Evolutionary conservation across 192 early-diverging fungal genomes (phyloP).

Genomic region (Hyaloraphidium curvatum): DNA sequence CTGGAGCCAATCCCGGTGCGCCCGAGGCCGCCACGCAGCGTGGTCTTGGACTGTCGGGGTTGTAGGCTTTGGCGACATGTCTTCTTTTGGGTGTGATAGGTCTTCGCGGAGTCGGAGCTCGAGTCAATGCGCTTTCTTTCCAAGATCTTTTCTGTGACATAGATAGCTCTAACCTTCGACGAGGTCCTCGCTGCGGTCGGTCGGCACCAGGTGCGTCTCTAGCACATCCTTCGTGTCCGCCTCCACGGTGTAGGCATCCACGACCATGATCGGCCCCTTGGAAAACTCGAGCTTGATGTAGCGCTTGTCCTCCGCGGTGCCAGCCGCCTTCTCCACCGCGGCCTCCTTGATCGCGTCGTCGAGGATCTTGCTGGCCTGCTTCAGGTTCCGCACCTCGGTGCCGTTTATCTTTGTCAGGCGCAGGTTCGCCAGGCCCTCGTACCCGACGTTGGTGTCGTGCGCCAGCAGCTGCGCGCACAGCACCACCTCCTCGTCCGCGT

Average conservation of each 20-base stretch:
- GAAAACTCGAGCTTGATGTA: neutral
- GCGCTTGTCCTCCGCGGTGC: neutral
- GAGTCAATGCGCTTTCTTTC: no score
- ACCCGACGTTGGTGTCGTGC: constrained; percentile 1
- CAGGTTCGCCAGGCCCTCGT: neutral
- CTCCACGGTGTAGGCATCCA: neutral
- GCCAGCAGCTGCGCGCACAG: neutral
- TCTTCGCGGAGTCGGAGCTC: no score
- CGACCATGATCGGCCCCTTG: neutral
- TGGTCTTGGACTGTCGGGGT: no score
- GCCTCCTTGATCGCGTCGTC: neutral
- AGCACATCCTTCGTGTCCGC: neutral
- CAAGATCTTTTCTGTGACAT: no score
- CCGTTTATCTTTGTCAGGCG: neutral
- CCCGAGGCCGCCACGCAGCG: no score
- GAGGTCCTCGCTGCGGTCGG: no score
- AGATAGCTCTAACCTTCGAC: no score
- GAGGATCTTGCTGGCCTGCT: neutral
- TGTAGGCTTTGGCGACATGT: no score
- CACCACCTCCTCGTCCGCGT: neutral
- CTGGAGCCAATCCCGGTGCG: no score
- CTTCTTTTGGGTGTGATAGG: no score
- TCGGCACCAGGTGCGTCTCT: no score
- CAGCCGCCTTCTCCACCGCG: neutral
- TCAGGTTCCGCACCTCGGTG: neutral